Conservation (phyloP, 352 stramenopile species). For the Phytophthora colocasiae region DNA sequence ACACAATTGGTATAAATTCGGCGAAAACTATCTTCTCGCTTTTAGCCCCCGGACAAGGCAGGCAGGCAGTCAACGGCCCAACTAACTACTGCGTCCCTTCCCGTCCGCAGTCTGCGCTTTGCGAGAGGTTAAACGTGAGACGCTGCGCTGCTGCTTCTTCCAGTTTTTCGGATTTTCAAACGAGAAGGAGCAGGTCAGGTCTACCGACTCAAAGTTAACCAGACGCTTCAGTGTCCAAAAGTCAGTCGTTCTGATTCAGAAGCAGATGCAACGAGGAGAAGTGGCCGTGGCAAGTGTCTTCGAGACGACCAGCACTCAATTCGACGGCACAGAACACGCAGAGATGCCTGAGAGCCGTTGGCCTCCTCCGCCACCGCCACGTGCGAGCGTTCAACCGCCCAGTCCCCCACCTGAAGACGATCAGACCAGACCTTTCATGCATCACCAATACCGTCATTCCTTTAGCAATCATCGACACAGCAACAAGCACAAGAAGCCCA, state of each 20-base stretch:
- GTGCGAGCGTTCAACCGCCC: constrained; percentile 1
- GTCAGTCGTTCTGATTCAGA: constrained; percentile 17
- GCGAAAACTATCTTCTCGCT: constrained; percentile 18
- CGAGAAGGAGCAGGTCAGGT: constrained; percentile 19
- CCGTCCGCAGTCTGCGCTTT: constrained; percentile 10
- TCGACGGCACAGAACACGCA: constrained; percentile 19
- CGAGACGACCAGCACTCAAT: constrained; percentile 24
- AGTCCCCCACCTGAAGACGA: constrained; percentile 10
- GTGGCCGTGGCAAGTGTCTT: constrained; percentile 49
- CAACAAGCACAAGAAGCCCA: constrained; percentile 29
- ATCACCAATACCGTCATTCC: constrained; percentile 20
- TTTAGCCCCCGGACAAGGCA: not conserved
- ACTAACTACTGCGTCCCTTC: constrained; percentile 23
- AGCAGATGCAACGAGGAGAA: constrained; percentile 46
- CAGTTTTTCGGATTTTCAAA: constrained; percentile 34
- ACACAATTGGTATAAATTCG: too few species aligned
- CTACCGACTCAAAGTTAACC: not conserved
- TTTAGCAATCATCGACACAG: constrained; percentile 12
- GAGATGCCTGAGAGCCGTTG: constrained; percentile 20
- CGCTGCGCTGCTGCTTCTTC: not conserved
- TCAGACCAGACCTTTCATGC: constrained; percentile 10
- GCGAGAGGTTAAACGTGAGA: not conserved
- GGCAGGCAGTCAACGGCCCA: constrained; percentile 14
- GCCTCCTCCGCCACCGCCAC: constrained; percentile 5
- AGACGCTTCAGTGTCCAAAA: not conserved